Evolutionary conservation across 2,329 filamentous ascomycete genomes (phyloP), one percentile per base, ranked within the genome.

Genomic region (Diplodia scrobiculata): DNA sequence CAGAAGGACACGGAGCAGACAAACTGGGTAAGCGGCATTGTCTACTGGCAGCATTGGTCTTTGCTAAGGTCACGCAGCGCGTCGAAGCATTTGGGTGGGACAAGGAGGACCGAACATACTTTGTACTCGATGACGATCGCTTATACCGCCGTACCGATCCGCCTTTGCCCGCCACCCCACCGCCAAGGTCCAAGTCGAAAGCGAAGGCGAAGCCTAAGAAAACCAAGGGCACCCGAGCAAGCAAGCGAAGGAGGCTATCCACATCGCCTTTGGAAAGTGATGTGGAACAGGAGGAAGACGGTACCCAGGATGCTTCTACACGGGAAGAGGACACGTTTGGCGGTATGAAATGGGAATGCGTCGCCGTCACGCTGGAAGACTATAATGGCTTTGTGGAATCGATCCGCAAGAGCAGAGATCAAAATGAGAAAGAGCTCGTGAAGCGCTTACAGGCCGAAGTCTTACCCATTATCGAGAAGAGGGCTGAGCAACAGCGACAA

Each of bases 81-180:
- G 92, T 95, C 70, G 91, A 94, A 73, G 89, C 91, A 0, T 88
- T 90, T 68, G 95, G 95, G 10, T 98, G 92, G 87, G 95, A 99
- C 76, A 84, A 87, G 25, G 84, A 97, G 54, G 93, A 96, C 69
- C 89, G 92, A 45, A 88, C 88, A 41, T 96, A 98, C 75, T 96
- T 90, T 73, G 89, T 98, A 2, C 84, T 99, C 3, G 94, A 98
- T 72, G 95, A 99, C 75, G 96, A 97, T 72, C 87, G 95, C 68
- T 82, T 99, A 50, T 99, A 99, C 76, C 90, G 93, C 66, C 84
- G 90, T 68, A 92, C 91, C n/a, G 91, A 96, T 67, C 84, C 89
- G 29, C 86, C 87, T 0, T 82, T 86, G 1, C 84, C 87, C 6
- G 78, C 85, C 14, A 79, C 83, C 5, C 79, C 82, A n/a, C 76